Percentiles rank a stretch among this genome's conserved stretches.
Conservation (phyloP, 2,329 filamentous ascomycete species). For the Fusarium pininemorale region DNA sequence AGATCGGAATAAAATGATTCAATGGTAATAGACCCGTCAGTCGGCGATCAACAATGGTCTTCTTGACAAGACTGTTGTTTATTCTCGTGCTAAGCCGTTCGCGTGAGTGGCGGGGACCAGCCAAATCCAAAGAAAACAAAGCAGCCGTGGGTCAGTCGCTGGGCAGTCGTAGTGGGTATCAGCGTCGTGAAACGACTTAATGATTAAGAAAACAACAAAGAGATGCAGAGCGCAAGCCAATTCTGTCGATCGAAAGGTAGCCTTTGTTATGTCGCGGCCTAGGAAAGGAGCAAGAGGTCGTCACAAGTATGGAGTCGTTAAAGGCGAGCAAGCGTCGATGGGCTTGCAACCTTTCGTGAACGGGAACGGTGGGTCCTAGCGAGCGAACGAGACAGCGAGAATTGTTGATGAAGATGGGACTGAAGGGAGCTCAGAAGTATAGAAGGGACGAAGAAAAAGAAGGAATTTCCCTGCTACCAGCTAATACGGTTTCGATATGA, state of each 20-base stretch:
- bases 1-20: background rate
- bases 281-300: constrained; percentile 16
- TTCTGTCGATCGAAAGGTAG: background rate
- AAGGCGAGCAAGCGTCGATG: constrained; percentile 18
- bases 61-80: constrained; percentile 17
- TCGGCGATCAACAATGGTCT: constrained; percentile 12
- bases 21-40: constrained; percentile 6
- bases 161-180: constrained; percentile 23
- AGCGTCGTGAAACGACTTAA: constrained; percentile 33
- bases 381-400: constrained; percentile 21
- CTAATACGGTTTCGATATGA: constrained; percentile 31
- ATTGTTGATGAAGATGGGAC: constrained; percentile 10
- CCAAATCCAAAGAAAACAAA: constrained; percentile 44
- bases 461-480: constrained; percentile 36
- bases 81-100: constrained; percentile 34
- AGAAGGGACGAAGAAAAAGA: constrained; percentile 24
- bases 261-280: background rate
- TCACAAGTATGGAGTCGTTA: constrained; percentile 26
- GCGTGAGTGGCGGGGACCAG: constrained; percentile 37
- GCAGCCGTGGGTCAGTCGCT: constrained; percentile 31
- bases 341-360: constrained; percentile 39
- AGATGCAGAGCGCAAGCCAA: background rate
- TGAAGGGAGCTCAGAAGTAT: constrained; percentile 12
- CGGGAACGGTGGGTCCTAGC: constrained; percentile 36
- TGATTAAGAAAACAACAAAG: constrained; percentile 30